A percentile compares a stretch with the other conserved stretches of the same genome.
Evolutionary conservation across 2,329 filamentous ascomycete species (phyloP).

Genomic region (Dactylellina drechsleri): DNA sequence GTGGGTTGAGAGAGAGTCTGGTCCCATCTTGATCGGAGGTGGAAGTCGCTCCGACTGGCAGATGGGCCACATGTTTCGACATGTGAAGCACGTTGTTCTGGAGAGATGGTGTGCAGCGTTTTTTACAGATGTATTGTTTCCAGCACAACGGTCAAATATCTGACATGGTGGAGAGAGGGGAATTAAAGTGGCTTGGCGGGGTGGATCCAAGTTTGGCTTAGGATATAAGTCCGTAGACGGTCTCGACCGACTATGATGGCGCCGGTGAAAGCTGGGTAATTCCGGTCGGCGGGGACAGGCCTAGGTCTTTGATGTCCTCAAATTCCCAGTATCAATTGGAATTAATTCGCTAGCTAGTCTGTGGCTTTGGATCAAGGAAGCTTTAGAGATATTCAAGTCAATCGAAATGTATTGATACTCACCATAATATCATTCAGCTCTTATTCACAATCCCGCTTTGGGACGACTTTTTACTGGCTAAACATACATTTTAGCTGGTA

Average conservation of each 20-base stretch:
- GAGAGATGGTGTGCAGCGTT: constrained; percentile 50
- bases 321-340: too few species aligned
- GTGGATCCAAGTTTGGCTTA: constrained; percentile 37
- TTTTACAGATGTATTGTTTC: constrained; percentile 38
- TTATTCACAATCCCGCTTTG: background rate
- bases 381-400: too few species aligned
- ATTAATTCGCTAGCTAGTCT: too few species aligned
- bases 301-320: background rate
- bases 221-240: constrained; percentile 13
- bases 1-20: constrained; percentile 4
- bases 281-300: too few species aligned
- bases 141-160: constrained; percentile 21
- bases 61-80: constrained; percentile 30
- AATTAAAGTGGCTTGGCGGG: constrained; percentile 42
- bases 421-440: background rate
- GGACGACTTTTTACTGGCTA: constrained; percentile 3
- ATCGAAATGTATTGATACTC: too few species aligned
- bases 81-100: constrained; percentile 42
- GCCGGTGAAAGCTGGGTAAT: background rate
- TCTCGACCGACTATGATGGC: background rate
- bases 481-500: constrained; percentile 11
- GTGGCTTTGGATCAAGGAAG: too few species aligned
- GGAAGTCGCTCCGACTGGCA: constrained; percentile 46
- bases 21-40: constrained; percentile 34
- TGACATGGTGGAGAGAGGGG: constrained; percentile 20